Conservation (phyloP, 176 grass and related monocot genomes). For the Hordeum vulgare region MorexV3_pseudomolecules_assembly NC_058523.1:558965831-558966330, state of each 20-base stretch:
- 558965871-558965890: neutral
- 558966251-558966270: slow-evolving; percentile 13
- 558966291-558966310: neutral
- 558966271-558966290: neutral
- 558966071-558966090: neutral
- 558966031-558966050: too few relatives aligned
- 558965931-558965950: too few relatives aligned
- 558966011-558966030: too few relatives aligned
- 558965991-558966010: neutral
- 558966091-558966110: neutral
- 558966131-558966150: slow-evolving; percentile 59
- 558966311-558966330: neutral
- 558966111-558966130: slow-evolving; percentile 42
- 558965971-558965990: neutral
- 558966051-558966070: too few relatives aligned
- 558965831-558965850: neutral
- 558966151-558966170: slow-evolving; percentile 33
- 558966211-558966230: too few relatives aligned
- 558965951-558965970: too few relatives aligned
- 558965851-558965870: neutral
- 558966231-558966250: too few relatives aligned
- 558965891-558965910: fast-evolving
- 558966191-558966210: too few relatives aligned
- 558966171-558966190: too few relatives aligned
- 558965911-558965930: too few relatives aligned